Evolutionary conservation across 2,329 filamentous ascomycete species (phyloP), one percentile per base, ranked within the genome.

Genomic region (Triangularia setosa): DNA sequence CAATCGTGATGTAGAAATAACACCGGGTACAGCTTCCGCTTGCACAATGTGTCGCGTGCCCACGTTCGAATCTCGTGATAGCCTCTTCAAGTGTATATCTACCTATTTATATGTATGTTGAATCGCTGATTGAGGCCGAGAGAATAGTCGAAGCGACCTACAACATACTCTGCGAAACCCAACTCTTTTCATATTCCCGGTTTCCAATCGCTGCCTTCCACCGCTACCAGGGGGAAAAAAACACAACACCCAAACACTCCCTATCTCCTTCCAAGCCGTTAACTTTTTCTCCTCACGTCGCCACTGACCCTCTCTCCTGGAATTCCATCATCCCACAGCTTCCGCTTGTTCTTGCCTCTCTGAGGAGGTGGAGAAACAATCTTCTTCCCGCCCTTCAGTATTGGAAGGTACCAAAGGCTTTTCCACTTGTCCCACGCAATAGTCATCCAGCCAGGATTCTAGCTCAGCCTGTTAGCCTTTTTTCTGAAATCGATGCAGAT

Each of bases 401-500:
- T n/a, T 16, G 52, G 23, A 1, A 55, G 23, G 18, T 27, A 25
- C 52, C 52, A 28, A 21, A 48, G n/a, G n/a, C 21, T 11, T 3
- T 11, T 9, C 40, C 40, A 48, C 11, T 48, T 48, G 4, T 28
- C 23, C 11, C 23, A 55, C 25, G n/a, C 23, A 14, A 12, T 5
- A 6, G 5, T 1, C 11, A 16, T 27, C 52, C 23, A 55, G 21
- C 25, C 52, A n/a, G 52, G 25, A 16, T 55, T 55, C 52, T 55
- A 55, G 11, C 40, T 55, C 52, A 55, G 21, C 12, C 52, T 25
- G 24, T 55, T 59, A 16, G 23, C 23, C 44, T 53, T 40, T 52
- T 66, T 68, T 9, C 73, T 69, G 40, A 90, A 83, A 70, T 89
- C 84, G 14, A 92, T 75, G 52, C 87, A 84, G 18, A 90, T 77